Base-by-base conservation (phyloP, 352 stramenopile genomes). In the Globisporangium perplexum region DNA sequence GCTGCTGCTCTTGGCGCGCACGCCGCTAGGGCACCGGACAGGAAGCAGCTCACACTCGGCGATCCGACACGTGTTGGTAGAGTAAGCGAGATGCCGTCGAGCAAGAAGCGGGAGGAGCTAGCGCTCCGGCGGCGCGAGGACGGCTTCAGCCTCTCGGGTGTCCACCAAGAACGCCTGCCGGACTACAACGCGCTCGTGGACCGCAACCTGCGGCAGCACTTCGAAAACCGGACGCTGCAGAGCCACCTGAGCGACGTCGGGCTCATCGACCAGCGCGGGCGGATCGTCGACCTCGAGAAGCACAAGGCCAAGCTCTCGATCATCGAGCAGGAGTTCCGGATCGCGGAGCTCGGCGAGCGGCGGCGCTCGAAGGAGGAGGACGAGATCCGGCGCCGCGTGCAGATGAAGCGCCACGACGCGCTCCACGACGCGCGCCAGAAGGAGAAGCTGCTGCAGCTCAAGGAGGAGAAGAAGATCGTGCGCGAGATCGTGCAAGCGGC, bases 271-370 rank as follows among this genome's bases (percentile, higher is more conserved):
- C 71, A 77, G 43, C 79, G 83, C 23, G 89, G 88, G 0, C 86
- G 89, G 23, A 87, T 97, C 36, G 89, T 97, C 24, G 78, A 97
- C 60, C 59, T 95, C 11, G 84, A 93, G 26, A 89, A 90, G 55
- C 83, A 96, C 44, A 94, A 93, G 62, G 71, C 75, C 8, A 96
- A 96, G 59, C 68, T 97, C 20, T 80, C 83, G 44, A 97, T 97
- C 43, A 94, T 97, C 50, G 87, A 97, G 67, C 86, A 96, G 62
- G 88, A 97, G 57, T 96, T 97, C 63, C 88, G 87, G 48, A 61
- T 88, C 39, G 90, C 88, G 0, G 88, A 97, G 61, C 77, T 87
- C 36, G 69, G 69, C 7, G 86, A 97, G 54, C 60, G 73, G 15
- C 71, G 72, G 42, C 74, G 79, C 18, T 69, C 88, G 43, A 78